A percentile compares a stretch with the other conserved stretches of the same genome.
Evolutionary conservation across 345 rosid species (phyloP).

Genomic region (Jatropha curcas): DNA sequence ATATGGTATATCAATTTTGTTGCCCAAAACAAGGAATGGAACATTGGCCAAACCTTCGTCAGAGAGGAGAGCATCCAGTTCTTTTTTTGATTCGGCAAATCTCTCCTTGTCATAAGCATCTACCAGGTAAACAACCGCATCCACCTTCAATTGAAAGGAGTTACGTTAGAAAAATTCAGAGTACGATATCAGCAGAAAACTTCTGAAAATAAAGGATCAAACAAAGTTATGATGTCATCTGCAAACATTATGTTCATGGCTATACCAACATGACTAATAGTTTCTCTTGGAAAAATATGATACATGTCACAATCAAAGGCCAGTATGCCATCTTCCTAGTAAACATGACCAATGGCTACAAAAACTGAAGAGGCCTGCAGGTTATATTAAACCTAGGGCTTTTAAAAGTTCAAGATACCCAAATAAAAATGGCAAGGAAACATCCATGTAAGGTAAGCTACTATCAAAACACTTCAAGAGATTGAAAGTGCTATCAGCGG

Average conservation of each 20-base stretch:
- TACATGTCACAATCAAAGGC: not conserved
- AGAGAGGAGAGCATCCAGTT: constrained; percentile 62
- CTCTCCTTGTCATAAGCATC: constrained; percentile 74
- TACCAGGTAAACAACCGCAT: constrained; percentile 73
- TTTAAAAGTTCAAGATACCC: not conserved
- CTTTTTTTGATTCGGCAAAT: constrained; percentile 58
- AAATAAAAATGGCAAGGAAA: not conserved
- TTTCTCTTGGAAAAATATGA: not conserved
- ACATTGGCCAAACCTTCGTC: constrained; percentile 62
- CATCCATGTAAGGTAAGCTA: constrained; percentile 21
- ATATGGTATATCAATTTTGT: constrained; percentile 70
- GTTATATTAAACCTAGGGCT: not conserved
- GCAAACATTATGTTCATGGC: not conserved
- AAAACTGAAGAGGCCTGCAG: not conserved
- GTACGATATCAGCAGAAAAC: not conserved
- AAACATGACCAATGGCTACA: not conserved
- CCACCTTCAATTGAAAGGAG: constrained; percentile 42
- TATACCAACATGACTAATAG: not conserved
- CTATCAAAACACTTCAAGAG: constrained; percentile 21
- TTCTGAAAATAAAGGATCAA: not conserved
- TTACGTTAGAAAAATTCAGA: constrained; percentile 4
- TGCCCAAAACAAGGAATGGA: constrained; percentile 65
- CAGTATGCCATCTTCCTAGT: not conserved
- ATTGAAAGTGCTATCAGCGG: constrained; percentile 27
- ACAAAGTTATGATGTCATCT: not conserved